Base-by-base conservation (phyloP, 306 rosid species). In the Trifolium subterraneum region DNA sequence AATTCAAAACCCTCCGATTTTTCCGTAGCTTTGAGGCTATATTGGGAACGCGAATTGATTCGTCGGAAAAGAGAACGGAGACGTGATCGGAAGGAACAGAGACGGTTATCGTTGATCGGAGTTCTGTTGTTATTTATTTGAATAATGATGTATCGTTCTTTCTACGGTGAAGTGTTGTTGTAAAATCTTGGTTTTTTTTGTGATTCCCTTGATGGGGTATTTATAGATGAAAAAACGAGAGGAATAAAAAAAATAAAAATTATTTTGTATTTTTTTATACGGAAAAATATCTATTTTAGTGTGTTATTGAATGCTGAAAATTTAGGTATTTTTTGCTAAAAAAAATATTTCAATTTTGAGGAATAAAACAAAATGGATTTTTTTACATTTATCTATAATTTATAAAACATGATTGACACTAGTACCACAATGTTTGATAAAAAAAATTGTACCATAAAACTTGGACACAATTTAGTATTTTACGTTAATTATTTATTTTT, bases 1-100 rank as follows among this genome's bases (percentile, higher is more conserved):
- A 80, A 71, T 29, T 29, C 33, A 29, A 29, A 29, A 68, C 81
- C 81, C 78, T 58, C 54, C 36, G 63, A 39, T 39, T 59, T 16
- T 16, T 9, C 41, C 22, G 65, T 70, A 18, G 47, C 64, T 42
- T 52, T 41, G 42, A n/a, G 38, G 68, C 25, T 45, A 44, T 73
- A 15, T 31, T 19, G 19, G 20, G 7, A 13, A 48, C 19, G 33
- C 31, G 23, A 74, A 54, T 74, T n/a, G 76, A 44, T 62, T 50
- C 20, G 12, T 15, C 25, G 27, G 33, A 64, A 58, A 56, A 16
- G 0, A 18, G 39, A 73, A 55, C 42, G 50, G 11, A 52, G 62
- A 2, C 39, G 60, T 52, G 78, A 64, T 61, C 62, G 35, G 50
- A 36, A 33, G 52, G 48, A 18, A 45, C n/a, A 18, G 14, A 35